Percentiles rank a stretch among this genome's conserved stretches.
phyloP scores from a whole-genome alignment of 2,329 filamentous ascomycete genomes.

The Ophiognomonia clavigignenti-juglandacearum region DNA sequence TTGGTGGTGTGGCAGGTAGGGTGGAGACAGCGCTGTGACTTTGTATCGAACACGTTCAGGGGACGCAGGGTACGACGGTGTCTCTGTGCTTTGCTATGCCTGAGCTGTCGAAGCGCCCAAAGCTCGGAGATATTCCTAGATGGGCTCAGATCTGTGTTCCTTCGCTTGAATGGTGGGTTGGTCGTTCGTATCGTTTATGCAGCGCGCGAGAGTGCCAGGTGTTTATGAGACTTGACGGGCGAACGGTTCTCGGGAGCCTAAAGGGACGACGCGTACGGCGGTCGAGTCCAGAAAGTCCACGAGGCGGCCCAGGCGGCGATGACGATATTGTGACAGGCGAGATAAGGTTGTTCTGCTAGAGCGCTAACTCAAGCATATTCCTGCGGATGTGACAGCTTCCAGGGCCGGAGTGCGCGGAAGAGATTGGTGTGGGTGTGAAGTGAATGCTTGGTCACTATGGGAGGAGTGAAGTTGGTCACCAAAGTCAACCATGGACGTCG shows the following conservation, averaged over 20 bases:
- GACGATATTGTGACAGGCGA: slow-evolving; percentile 1
- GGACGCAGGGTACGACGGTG: slow-evolving; percentile 1
- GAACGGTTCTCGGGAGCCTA: too few species aligned
- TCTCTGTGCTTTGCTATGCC: slow-evolving; percentile 9
- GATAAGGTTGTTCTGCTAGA: slow-evolving; percentile 4
- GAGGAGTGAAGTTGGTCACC: too few species aligned
- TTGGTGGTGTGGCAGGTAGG: slow-evolving; percentile 4
- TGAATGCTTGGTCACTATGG: neutral
- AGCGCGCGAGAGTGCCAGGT: neutral
- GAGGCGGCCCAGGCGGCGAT: too few species aligned
- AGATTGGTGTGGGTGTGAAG: slow-evolving; percentile 1
- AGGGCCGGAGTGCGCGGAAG: neutral
- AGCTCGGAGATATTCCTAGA: slow-evolving; percentile 1
- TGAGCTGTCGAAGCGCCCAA: neutral
- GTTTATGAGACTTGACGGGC: too few species aligned
- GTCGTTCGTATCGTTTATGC: slow-evolving; percentile 5
- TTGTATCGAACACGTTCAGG: slow-evolving; percentile 4
- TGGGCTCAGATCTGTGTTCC: neutral
- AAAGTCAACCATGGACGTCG: too few species aligned
- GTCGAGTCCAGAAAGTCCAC: too few species aligned
- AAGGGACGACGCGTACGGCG: slow-evolving; percentile 11
- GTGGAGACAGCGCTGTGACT: slow-evolving; percentile 1
- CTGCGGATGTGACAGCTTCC: slow-evolving; percentile 5
- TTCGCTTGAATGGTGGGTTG: slow-evolving; percentile 3
- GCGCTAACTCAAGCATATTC: neutral